Evolutionary conservation across 1,284 basidiomycete species (phyloP).

Genomic region (Leccinum variabile): DNA sequence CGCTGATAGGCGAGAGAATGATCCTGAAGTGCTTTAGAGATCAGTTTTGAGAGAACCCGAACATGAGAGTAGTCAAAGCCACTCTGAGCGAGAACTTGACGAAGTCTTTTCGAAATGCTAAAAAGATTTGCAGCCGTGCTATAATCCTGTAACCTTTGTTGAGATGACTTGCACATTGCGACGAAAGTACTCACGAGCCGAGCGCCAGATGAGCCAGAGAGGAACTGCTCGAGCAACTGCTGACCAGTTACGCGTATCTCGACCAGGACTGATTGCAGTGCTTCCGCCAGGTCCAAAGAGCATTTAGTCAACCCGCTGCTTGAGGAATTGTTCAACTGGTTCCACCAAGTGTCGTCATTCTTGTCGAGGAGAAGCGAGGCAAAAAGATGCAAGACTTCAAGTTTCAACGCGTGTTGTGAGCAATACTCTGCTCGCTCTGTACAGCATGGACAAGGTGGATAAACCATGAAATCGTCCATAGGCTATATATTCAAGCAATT

Average conservation of each 20-base stretch:
- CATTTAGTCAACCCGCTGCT: conserved; percentile 9
- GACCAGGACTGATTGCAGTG: conserved; percentile 26
- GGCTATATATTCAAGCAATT: conserved; percentile 37
- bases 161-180: background rate
- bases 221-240: conserved; percentile 20
- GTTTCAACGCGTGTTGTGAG: conserved; percentile 28
- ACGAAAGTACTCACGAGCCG: conserved; percentile 16
- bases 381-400: conserved; percentile 34
- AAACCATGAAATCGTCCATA: conserved; percentile 41
- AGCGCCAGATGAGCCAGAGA: conserved; percentile 19
- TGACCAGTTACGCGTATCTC: conserved; percentile 24
- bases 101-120: conserved; percentile 37
- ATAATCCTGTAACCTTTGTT: conserved; percentile 19
- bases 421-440: conserved; percentile 20
- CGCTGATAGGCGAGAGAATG: conserved; percentile 35
- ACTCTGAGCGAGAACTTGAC: conserved; percentile 26
- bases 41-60: conserved; percentile 42
- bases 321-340: conserved; percentile 1
- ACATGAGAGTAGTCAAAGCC: conserved; percentile 52
- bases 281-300: conserved; percentile 20
- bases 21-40: conserved; percentile 40
- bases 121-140: conserved; percentile 37
- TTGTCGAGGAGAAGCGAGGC: conserved; percentile 31
- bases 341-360: conserved; percentile 6
- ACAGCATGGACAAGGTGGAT: conserved; percentile 36